phyloP scores from a whole-genome alignment of 345 rosid genomes.

The Eucalyptus regnans region DNA sequence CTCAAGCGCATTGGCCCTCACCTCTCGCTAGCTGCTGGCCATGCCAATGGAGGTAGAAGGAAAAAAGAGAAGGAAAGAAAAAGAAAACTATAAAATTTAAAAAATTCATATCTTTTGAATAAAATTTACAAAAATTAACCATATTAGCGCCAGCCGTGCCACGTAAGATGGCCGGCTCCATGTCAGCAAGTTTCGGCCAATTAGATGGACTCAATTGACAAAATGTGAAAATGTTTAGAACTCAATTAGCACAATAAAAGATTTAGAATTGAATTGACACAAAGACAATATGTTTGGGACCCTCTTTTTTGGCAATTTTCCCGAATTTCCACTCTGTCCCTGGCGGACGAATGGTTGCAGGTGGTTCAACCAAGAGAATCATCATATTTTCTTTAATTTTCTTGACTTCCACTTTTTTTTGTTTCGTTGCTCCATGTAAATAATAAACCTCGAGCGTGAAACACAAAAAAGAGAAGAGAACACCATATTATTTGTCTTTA shows the following conservation, averaged over 20 bases:
- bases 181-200: no score
- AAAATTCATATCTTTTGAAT: no score
- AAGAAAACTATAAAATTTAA: no score
- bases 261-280: fast-evolving
- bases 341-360: neutral
- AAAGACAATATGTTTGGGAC: fast-evolving
- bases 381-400: neutral
- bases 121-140: no score
- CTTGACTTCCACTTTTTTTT: neutral
- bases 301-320: no score
- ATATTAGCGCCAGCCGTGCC: fast-evolving
- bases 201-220: fast-evolving
- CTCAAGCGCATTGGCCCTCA: no score
- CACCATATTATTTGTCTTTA: neutral
- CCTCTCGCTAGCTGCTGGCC: no score
- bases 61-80: no score
- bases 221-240: fast-evolving
- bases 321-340: neutral
- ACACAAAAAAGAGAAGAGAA: neutral
- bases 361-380: neutral
- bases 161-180: fast-evolving
- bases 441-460: neutral
- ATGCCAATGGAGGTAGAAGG: no score
- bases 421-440: neutral
- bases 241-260: fast-evolving